phyloP scores from a whole-genome alignment of 495 filamentous ascomycete species.

The Jackrogersella multiformis region DNA sequence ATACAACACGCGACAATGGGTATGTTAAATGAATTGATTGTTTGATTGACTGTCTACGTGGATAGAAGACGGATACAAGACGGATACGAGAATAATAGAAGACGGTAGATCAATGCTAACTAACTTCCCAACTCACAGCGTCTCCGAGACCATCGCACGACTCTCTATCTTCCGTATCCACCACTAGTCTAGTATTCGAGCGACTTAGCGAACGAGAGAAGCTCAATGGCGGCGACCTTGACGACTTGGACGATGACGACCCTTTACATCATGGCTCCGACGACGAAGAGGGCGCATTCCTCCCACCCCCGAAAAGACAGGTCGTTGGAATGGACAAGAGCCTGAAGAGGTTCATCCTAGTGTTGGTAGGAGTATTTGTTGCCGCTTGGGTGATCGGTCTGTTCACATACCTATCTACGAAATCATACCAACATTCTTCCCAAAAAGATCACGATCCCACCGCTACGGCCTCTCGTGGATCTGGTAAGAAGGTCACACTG shows the following conservation, averaged over 20 bases:
- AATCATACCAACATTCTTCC: constrained; percentile 70
- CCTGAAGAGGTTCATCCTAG: constrained; percentile 71
- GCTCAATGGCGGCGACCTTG: constrained; percentile 46
- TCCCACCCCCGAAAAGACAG: constrained; percentile 48
- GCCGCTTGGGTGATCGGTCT: constrained; percentile 85
- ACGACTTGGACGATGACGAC: constrained; percentile 58
- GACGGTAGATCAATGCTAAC: neutral
- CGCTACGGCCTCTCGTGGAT: constrained; percentile 69
- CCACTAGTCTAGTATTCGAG: constrained; percentile 81
- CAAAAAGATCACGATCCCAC: constrained; percentile 71
- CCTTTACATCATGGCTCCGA: constrained; percentile 52
- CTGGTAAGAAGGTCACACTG: constrained; percentile 81
- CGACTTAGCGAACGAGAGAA: constrained; percentile 66
- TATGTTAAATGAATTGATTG: constrained; percentile 6
- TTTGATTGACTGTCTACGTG: no score
- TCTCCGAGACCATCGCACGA: constrained; percentile 60
- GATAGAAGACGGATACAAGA: no score
- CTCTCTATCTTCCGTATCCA: constrained; percentile 75
- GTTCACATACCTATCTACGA: constrained; percentile 73
- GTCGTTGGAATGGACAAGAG: constrained; percentile 63
- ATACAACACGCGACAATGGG: constrained; percentile 33
- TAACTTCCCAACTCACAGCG: constrained; percentile 31
- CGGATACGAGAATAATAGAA: no score
- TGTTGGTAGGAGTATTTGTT: constrained; percentile 70
- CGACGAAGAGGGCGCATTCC: constrained; percentile 56